These are phyloP conservation scores for Macrophomina pseudophaseolina DNA, from an alignment of 2,329 filamentous ascomycete genomes.

Conservation along the genomic window DNA sequence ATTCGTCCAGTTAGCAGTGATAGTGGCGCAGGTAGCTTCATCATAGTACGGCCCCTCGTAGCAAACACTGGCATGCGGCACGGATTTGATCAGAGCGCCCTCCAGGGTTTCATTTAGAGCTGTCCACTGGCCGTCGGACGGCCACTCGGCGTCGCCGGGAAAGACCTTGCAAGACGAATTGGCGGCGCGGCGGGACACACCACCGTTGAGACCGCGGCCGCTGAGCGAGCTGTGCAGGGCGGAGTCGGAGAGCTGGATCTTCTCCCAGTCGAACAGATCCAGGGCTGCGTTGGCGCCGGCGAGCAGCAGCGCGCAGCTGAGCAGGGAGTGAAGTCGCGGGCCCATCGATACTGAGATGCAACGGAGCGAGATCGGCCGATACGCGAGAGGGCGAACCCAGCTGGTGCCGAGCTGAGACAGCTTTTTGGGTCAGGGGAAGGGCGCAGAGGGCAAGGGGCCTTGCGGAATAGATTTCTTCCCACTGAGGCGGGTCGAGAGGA, in stretches of 20 bases:
- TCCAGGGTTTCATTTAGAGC: constrained; percentile 53
- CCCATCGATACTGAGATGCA: constrained; percentile 2
- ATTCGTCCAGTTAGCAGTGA: constrained; percentile 39
- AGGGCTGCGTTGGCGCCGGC: constrained; percentile 4
- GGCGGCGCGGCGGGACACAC: constrained; percentile 7
- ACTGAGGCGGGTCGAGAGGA: not conserved
- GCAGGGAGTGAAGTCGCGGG: not conserved
- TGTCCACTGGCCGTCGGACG: constrained; percentile 52
- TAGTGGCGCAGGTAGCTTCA: constrained; percentile 32
- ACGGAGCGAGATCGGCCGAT: constrained; percentile 4
- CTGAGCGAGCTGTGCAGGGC: not conserved
- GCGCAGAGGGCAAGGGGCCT: not conserved
- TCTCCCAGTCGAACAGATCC: constrained; percentile 23
- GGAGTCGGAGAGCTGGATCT: not conserved
- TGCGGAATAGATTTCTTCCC: not conserved
- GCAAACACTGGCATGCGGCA: constrained; percentile 54
- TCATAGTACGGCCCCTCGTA: constrained; percentile 45
- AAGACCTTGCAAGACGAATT: constrained; percentile 52
- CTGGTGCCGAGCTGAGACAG: not conserved
- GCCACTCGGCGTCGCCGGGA: constrained; percentile 56
- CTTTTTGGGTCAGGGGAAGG: not conserved
- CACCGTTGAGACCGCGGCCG: not conserved
- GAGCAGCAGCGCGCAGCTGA: constrained; percentile 16
- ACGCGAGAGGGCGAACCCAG: not conserved
- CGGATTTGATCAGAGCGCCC: constrained; percentile 51